Evolutionary conservation across 139 green algal genomes (phyloP).

Genomic region (Picochlorum costavermella): DNA sequence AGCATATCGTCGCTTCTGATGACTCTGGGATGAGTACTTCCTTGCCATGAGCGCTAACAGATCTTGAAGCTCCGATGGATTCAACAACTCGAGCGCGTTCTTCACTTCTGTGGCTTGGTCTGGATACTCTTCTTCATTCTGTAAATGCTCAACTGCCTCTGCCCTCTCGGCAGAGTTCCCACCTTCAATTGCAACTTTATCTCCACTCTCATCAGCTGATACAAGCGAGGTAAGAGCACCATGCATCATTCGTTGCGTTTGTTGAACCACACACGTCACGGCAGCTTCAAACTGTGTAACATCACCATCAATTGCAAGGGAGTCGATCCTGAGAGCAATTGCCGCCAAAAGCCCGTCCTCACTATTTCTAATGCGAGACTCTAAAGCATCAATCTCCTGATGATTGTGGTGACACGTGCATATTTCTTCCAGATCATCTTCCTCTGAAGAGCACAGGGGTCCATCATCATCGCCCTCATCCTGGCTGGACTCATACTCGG

Average conservation of each 20-base stretch:
- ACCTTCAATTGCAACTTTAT: not conserved
- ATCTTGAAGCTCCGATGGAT: constrained; percentile 6
- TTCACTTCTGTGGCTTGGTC: not conserved
- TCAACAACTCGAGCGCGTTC: constrained; percentile 2
- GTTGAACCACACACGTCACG: constrained; percentile 14
- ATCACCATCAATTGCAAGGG: not conserved
- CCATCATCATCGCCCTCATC: not conserved
- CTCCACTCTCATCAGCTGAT: not conserved
- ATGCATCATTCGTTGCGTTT: constrained; percentile 11
- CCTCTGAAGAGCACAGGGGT: not conserved
- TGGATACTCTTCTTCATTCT: constrained; percentile 1
- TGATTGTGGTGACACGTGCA: not conserved
- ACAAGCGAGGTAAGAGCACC: constrained; percentile 2
- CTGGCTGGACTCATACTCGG: not conserved
- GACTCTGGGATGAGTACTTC: constrained; percentile 5
- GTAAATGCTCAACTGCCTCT: not conserved
- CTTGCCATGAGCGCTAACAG: constrained; percentile 10
- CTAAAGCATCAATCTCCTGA: constrained; percentile 6
- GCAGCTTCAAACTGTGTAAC: constrained; percentile 10
- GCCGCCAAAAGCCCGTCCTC: constrained; percentile 14
- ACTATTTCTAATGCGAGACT: constrained; percentile 5
- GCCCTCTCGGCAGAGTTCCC: not conserved
- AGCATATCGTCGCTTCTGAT: not conserved
- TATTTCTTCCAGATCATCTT: not conserved
- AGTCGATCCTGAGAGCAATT: constrained; percentile 2